A percentile compares a stretch with the other conserved stretches of the same genome.
phyloP scores from a whole-genome alignment of 2,329 filamentous ascomycete genomes.

The Aureobasidium sp. region DNA sequence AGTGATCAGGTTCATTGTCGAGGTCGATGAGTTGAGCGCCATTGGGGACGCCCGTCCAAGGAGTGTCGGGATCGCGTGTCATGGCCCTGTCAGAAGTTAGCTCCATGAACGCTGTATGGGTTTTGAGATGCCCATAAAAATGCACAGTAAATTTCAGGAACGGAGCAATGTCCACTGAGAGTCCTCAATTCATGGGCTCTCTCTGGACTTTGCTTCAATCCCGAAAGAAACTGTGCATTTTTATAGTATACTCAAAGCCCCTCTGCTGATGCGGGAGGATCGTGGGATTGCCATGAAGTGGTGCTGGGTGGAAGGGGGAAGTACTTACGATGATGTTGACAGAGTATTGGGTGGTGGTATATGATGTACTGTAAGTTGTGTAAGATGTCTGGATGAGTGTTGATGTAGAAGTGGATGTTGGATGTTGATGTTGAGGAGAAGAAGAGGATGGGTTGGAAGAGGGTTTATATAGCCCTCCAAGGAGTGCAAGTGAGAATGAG shows the following conservation, averaged over 20 bases:
- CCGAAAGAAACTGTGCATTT: not conserved
- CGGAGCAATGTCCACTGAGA: not conserved
- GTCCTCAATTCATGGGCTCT: not conserved
- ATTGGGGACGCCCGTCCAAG: not conserved
- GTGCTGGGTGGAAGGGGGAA: not conserved
- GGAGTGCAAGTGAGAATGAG: not conserved
- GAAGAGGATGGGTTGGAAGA: not conserved
- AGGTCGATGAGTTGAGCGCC: not conserved
- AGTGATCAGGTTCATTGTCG: not conserved
- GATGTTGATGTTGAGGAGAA: not conserved
- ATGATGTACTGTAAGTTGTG: not conserved
- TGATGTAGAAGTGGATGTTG: not conserved
- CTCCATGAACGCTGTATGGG: not conserved
- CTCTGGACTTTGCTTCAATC: not conserved
- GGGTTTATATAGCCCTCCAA: not conserved
- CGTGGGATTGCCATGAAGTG: not conserved
- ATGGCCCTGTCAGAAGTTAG: not conserved
- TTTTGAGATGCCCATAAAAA: not conserved
- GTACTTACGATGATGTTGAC: not conserved
- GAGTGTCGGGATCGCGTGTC: not conserved
- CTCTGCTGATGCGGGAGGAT: not conserved
- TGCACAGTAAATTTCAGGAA: not conserved
- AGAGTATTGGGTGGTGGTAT: not conserved
- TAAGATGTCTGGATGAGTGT: not conserved
- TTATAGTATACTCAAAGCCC: not conserved